Base-by-base conservation (phyloP, 768 basidiomycete genomes). In the Dioszegia crocea region DNA sequence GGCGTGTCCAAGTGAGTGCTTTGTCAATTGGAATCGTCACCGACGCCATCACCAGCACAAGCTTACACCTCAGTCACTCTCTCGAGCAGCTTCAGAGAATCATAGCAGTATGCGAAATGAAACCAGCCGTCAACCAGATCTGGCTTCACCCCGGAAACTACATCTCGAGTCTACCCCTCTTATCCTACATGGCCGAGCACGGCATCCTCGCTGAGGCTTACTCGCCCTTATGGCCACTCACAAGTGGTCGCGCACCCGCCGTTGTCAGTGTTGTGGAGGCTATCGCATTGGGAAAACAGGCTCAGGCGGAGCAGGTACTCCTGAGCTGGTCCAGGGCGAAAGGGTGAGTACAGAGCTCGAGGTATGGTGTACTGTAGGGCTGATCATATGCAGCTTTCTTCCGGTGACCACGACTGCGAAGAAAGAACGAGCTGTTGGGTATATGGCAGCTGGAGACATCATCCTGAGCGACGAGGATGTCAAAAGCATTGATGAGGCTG, bases 401-500 rank as follows among this genome's bases (percentile, higher is more conserved):
- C 51, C 61, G 10, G 53, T 65, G 16, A 63, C 63, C 30, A 51
- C 64, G 3, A 65, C 67, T 5, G 58, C 64, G 12, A 57, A 51
- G 16, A 53, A 58, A 49, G 45, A 49, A 1, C 43, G 67, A 16
- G 58, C 60, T 4, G 47, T 57, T 23, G 31, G 50, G 0, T 68
- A 65, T 31, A 57, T 65, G 56, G 48, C 56, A 11, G 64, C 58
- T 3, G 64, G 67, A 1, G 64, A 61, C 30, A 30, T 65, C 27
- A 33, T 39, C 3, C 58, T 68, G 14, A 55, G 68, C 3, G 55
- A 64, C 10, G 66, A 72, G 14, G 73, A 78, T 14, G 54, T 75
- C 12, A 31, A 61, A 24, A 60, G 62, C 6, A 71, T 78, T 44
- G 77, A 77, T 36, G 46, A 66, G 59, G 76, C 74, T 2, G 76